Percentiles rank a stretch among this genome's conserved stretches.
Evolutionary conservation across 306 rosid species (phyloP).

Genomic region (Erythrophleum fordii): DNA sequence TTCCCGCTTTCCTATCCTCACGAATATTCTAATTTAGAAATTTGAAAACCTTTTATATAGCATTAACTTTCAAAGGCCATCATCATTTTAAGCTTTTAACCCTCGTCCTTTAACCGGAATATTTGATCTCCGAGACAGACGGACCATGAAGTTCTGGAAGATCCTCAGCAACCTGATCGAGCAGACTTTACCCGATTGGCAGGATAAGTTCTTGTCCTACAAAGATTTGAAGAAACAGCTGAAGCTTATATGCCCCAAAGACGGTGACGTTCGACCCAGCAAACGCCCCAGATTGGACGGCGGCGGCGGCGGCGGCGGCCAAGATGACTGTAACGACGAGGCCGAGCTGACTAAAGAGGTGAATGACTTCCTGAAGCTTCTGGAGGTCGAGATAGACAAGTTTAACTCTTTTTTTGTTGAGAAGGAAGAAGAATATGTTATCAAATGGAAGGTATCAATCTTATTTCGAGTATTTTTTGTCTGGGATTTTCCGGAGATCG

Average conservation of each 20-base stretch:
- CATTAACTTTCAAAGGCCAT: background rate
- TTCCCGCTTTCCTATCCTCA: background rate
- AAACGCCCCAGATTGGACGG: constrained; percentile 49
- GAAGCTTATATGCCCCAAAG: constrained; percentile 63
- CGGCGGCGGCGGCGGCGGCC: constrained; percentile 9
- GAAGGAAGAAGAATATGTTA: constrained; percentile 76
- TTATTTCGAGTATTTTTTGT: background rate
- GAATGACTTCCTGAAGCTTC: constrained; percentile 56
- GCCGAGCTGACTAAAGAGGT: constrained; percentile 51
- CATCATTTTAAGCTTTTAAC: background rate
- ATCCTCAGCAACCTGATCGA: constrained; percentile 72
- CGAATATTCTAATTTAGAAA: background rate
- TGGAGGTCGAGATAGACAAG: constrained; percentile 76
- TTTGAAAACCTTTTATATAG: background rate
- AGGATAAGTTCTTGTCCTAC: constrained; percentile 79
- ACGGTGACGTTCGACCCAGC: constrained; percentile 34
- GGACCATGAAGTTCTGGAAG: constrained; percentile 82
- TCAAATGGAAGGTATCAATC: constrained; percentile 63
- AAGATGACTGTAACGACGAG: background rate
- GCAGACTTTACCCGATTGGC: constrained; percentile 84
- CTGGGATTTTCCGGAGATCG: background rate
- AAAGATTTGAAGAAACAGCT: constrained; percentile 80
- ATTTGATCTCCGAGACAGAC: background rate
- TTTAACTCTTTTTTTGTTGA: constrained; percentile 69
- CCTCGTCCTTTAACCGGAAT: background rate